Evolutionary conservation across 1,139 yeast species (phyloP), one percentile per base, ranked within the genome.

Genomic region (Sugiyamaella novakii): DNA sequence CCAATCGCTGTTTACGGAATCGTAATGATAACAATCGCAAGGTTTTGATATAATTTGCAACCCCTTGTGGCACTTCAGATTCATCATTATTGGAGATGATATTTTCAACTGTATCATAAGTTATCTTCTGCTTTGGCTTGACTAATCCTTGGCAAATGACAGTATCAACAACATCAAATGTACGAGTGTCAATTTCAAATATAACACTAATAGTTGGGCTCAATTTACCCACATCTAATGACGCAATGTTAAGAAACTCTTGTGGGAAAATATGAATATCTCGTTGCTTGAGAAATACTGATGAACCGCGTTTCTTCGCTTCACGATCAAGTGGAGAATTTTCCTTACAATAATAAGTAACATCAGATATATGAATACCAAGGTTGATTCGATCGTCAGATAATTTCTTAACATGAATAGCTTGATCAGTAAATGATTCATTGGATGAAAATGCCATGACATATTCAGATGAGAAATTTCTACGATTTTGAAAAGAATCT

Each of bases 261-360:
- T 73, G 72, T 1, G 98, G 97, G 57, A 86, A 78, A 61, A 92
- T 74, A 54, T 84, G 80, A 33, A 77, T 76, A 18, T 75, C 69
- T 56, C 83, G 83, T 64, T 91, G 96, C n/a, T 95, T 94, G 68
- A 92, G 78, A 63, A 84, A 85, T 5, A 92, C 98, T 11, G 96
- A 83, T 2, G 92, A 81, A 1, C 95, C 88, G 65, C 98, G 80
- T 71, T 88, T 89, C 68, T 88, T 87, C 1, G 96, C 87, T 65
- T 92, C 91, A 54, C 94, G 83, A 63, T 92, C 98, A 54, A 92
- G 72, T 2, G 80, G 71, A 0, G 95, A 82, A 12, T 89, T 92
- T 28, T 80, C 81, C 57, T 77, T 80, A 49, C 91, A 70, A 60
- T 74, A 87, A 51, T 81, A 81, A 4, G 94, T 76, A 11, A 86